These are phyloP conservation scores for Penicillium parvum DNA, from an alignment of 495 filamentous ascomycete genomes.

Conservation along the genomic window DNA sequence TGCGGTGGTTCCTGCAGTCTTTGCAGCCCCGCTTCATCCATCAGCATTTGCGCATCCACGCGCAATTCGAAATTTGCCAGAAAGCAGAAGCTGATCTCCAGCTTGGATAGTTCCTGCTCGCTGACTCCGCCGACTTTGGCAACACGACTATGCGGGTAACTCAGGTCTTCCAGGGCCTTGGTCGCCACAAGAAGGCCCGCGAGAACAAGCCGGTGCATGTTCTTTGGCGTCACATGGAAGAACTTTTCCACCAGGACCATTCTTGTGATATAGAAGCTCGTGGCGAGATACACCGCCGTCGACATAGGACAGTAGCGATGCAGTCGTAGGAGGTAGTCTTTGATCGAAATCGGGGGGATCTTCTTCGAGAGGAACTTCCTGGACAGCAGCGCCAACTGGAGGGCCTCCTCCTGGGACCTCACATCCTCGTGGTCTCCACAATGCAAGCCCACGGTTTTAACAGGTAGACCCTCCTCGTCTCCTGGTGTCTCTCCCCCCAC, in stretches of 20 bases:
- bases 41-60: conserved; percentile 60
- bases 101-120: conserved; percentile 66
- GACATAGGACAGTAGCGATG: conserved; percentile 92
- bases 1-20: too few relatives aligned
- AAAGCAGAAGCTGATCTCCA: conserved; percentile 92
- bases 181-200: conserved; percentile 81
- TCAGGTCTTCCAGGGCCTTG: conserved; percentile 88
- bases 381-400: conserved; percentile 53
- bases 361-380: conserved; percentile 89
- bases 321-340: conserved; percentile 81
- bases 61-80: conserved; percentile 75
- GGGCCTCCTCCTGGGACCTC: conserved; percentile 11
- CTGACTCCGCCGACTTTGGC: conserved; percentile 87
- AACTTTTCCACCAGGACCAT: conserved; percentile 69
- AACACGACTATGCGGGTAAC: conserved; percentile 77
- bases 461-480: conserved; percentile 16
- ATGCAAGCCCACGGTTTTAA: conserved; percentile 28
- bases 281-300: conserved; percentile 92
- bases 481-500: conserved; percentile 50
- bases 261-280: conserved; percentile 81
- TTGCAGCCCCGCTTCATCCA: conserved; percentile 28
- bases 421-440: conserved; percentile 13
- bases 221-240: conserved; percentile 71
- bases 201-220: conserved; percentile 82
- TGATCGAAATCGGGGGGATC: conserved; percentile 72